Percentiles rank a stretch among this genome's conserved stretches.
phyloP scores from a whole-genome alignment of 208 protist genomes.

The Trypanosoma theileri region DNA sequence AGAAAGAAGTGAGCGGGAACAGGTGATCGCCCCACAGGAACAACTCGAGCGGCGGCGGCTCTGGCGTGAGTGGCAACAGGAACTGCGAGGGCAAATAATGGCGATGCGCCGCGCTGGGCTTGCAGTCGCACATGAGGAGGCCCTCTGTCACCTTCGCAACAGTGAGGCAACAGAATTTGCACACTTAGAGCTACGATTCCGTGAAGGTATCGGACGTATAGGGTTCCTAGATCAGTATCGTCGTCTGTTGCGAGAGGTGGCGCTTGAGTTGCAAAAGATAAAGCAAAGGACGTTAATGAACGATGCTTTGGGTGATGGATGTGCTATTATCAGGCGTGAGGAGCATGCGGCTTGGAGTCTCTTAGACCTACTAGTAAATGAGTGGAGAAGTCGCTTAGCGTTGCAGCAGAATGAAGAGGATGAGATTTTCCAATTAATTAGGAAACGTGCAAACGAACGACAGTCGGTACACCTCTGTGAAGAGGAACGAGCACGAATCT shows the following conservation, averaged over 20 bases:
- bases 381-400: conserved; percentile 8
- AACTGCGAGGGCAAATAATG: conserved; percentile 12
- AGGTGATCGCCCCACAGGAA: conserved; percentile 66
- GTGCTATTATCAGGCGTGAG: neutral
- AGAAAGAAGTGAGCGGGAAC: conserved; percentile 54
- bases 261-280: neutral
- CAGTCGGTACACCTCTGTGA: conserved; percentile 28
- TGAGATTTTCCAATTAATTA: conserved; percentile 29
- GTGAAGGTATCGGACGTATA: neutral
- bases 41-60: conserved; percentile 47
- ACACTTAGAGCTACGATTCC: neutral
- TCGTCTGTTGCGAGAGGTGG: neutral
- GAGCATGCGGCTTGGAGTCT: neutral
- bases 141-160: neutral
- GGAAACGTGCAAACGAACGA: conserved; percentile 27
- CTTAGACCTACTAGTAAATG: neutral
- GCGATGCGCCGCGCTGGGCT: no score
- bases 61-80: conserved; percentile 30
- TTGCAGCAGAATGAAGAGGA: conserved; percentile 25
- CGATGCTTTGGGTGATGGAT: neutral
- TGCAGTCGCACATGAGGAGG: no score
- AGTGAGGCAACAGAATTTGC: conserved; percentile 3
- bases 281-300: neutral
- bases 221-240: neutral
- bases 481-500: conserved; percentile 25